Base-by-base conservation (phyloP, 306 rosid genomes). In the Datisca glomerata region DNA sequence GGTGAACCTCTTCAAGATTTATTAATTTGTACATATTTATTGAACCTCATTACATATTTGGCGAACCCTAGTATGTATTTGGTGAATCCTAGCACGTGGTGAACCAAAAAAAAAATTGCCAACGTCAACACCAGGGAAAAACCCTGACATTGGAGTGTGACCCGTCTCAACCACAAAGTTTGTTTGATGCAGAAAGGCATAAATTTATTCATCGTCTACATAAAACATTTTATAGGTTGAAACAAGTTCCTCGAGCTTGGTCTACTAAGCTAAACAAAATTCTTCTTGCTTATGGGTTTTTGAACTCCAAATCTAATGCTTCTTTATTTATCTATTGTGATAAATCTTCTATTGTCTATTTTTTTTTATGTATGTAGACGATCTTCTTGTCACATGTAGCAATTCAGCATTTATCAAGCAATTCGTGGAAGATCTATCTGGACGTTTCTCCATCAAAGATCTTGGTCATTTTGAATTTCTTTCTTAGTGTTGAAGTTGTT, bases 161-260 rank as follows among this genome's bases (percentile, higher is more conserved):
- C n/a, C n/a, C n/a, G n/a, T n/a, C 31, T 27, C 31, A 27, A 27
- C 31, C 31, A 27, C 31, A 4, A 27, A 7, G 31, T 4, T 37
- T 37, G 6, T 11, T 37, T 12, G 11, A 2, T 37, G 6, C n/a
- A 6, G 1, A 11, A 7, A 11, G 2, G 15, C 22, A n/a, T n/a
- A n/a, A n/a, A n/a, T n/a, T n/a, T n/a, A n/a, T n/a, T n/a, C n/a
- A n/a, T n/a, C n/a, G n/a, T n/a, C n/a, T n/a, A n/a, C n/a, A n/a
- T n/a, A n/a, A n/a, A n/a, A n/a, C n/a, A n/a, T n/a, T 19, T 3
- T 41, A 18, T 41, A 23, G 45, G 2, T 11, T 41, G 12, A 41
- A 41, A 41, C 45, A 41, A 41, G 45, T 23, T 41, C 45, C 45
- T 1, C 3, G 45, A 41, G 45, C 45, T 16, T 41, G 24, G n/a